These are phyloP conservation scores for Verticillium nubilum DNA, from an alignment of 2,329 filamentous ascomycete species.

Conservation along the genomic window DNA sequence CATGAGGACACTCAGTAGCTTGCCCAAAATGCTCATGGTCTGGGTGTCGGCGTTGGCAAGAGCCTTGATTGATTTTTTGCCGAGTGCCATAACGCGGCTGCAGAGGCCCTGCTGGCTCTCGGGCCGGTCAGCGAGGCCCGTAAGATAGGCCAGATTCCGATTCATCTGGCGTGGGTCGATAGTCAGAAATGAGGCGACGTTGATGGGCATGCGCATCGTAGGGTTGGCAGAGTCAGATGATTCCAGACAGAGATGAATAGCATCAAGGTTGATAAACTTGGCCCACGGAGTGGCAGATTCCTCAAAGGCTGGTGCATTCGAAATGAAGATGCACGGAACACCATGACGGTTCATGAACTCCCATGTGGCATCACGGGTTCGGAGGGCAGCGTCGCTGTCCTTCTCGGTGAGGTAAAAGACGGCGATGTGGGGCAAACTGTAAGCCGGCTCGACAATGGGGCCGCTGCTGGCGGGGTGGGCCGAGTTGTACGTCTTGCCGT, in stretches of 20 bases:
- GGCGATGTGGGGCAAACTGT: conserved; percentile 43
- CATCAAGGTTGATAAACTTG: conserved; percentile 32
- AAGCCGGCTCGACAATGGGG: conserved; percentile 33
- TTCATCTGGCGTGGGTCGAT: conserved; percentile 49
- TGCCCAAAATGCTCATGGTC: not conserved
- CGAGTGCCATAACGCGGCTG: not conserved
- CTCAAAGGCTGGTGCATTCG: conserved; percentile 33
- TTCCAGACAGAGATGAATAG: conserved; percentile 43
- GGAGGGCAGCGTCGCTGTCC: conserved; percentile 29
- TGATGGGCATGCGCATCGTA: conserved; percentile 39
- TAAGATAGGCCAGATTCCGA: conserved; percentile 44
- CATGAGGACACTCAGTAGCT: not conserved
- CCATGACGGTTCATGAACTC: conserved; percentile 40
- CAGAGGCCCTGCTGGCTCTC: not conserved
- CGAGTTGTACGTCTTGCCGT: conserved; percentile 30
- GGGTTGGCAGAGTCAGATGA: conserved; percentile 25
- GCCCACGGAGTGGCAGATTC: conserved; percentile 24
- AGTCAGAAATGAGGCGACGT: conserved; percentile 41
- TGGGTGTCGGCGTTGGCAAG: not conserved
- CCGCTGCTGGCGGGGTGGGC: conserved; percentile 27
- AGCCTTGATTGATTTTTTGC: not conserved
- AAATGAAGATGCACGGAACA: conserved; percentile 43
- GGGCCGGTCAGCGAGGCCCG: conserved; percentile 18
- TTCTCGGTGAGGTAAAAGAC: conserved; percentile 41
- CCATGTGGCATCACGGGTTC: conserved; percentile 35